These are phyloP conservation scores for Penicillium macrosclerotiorum DNA, from an alignment of 495 filamentous ascomycete species.

Conservation along the genomic window DNA sequence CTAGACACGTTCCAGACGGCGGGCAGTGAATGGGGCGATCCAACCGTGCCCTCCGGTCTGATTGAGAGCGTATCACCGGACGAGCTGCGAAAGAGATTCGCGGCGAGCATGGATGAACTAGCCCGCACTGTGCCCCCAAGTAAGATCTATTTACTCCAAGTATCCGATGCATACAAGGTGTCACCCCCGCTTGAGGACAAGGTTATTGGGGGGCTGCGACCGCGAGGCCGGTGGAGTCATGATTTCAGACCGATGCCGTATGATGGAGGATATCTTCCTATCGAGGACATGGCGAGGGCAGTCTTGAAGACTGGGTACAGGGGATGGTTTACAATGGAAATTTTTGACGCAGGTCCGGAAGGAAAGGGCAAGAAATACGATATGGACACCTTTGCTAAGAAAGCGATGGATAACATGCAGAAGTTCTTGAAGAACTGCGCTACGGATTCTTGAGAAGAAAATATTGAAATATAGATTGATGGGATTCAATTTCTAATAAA, in stretches of 20 bases:
- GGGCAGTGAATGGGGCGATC: constrained; percentile 75
- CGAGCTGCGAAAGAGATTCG: constrained; percentile 51
- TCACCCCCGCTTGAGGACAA: constrained; percentile 47
- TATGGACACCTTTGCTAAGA: constrained; percentile 55
- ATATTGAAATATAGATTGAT: background rate
- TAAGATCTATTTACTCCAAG: constrained; percentile 76
- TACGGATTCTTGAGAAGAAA: constrained; percentile 5
- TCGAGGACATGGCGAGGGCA: constrained; percentile 61
- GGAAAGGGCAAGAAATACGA: constrained; percentile 60
- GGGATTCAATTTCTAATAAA: constrained; percentile 7
- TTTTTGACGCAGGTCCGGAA: constrained; percentile 66
- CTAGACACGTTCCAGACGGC: constrained; percentile 82
- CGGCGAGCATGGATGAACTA: constrained; percentile 53
- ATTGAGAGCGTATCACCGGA: constrained; percentile 38
- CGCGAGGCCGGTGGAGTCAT: constrained; percentile 70
- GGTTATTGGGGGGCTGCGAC: constrained; percentile 46
- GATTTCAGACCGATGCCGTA: constrained; percentile 68
- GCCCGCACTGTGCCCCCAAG: constrained; percentile 56
- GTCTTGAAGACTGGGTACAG: constrained; percentile 69
- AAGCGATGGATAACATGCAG: constrained; percentile 56
- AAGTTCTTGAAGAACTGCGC: constrained; percentile 51
- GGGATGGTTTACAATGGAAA: constrained; percentile 73
- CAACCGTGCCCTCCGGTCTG: constrained; percentile 62
- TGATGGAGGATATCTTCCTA: constrained; percentile 70
- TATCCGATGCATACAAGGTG: constrained; percentile 74